These are phyloP conservation scores for Chaetomium globosum DNA, from an alignment of 2,329 filamentous ascomycete genomes.

Conservation along the genomic window DNA sequence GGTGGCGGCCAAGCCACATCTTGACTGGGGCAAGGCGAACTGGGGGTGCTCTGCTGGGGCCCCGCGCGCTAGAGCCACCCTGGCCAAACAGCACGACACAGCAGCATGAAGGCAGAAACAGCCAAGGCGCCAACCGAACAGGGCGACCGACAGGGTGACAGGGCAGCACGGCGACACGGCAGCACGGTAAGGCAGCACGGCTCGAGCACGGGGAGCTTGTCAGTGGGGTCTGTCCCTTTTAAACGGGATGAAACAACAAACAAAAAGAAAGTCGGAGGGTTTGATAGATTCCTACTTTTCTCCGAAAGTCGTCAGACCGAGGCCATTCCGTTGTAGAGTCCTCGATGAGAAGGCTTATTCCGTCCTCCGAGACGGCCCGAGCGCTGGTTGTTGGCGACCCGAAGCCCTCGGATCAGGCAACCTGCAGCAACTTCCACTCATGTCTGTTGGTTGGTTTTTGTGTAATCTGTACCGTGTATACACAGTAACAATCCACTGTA, in stretches of 20 bases:
- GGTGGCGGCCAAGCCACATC: conserved; percentile 25
- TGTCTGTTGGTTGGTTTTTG: conserved; percentile 7
- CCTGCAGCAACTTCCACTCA: conserved; percentile 1
- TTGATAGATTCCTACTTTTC: background rate
- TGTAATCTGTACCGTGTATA: background rate
- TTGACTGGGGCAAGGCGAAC: background rate
- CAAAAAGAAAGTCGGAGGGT: background rate
- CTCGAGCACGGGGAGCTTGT: background rate
- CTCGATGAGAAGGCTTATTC: background rate
- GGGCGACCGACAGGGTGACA: background rate
- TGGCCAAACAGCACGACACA: background rate
- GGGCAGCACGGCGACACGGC: no score
- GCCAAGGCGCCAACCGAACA: background rate
- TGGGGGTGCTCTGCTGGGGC: background rate
- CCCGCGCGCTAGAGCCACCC: conserved; percentile 5
- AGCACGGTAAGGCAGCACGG: background rate
- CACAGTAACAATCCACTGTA: background rate
- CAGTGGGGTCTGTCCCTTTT: background rate
- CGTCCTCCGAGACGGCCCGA: background rate
- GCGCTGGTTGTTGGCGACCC: background rate
- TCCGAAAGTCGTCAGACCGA: background rate
- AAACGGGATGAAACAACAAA: background rate
- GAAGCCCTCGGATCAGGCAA: conserved; percentile 10
- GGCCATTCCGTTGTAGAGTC: background rate
- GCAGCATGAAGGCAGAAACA: background rate